Base-by-base conservation (phyloP, 257 asterid genomes). In the Thymus mandschuricus region DNA sequence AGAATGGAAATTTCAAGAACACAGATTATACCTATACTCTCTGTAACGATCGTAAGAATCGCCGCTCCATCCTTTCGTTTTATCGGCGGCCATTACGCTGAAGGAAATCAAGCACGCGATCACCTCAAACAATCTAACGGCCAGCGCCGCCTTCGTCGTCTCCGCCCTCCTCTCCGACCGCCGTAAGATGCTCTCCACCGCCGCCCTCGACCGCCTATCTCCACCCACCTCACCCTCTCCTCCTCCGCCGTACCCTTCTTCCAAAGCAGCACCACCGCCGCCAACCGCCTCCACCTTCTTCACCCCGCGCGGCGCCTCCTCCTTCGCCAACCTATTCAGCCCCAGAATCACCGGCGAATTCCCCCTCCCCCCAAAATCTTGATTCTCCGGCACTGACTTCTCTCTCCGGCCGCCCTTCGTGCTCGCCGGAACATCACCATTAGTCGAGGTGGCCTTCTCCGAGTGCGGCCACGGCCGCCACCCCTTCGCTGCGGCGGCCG, bases 1-100 rank as follows among this genome's bases (percentile, higher is more conserved):
- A 12, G 4, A 69, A 4, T 28, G 21, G 27, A 52, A 64, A 52
- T 55, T 8, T 11, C 8, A 34, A 27, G 48, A n/a, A n/a, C n/a
- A n/a, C n/a, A n/a, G n/a, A n/a, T n/a, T 3, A 15, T 77, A 91
- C 99, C 97, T 71, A 76, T 91, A 94, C 76, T 94, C 99, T 41
- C 56, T 82, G 76, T 94, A 94, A 30, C 97, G 96, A 81, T 91
- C 96, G 78, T 48, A 94, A 2, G 99, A 94, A 76, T 94, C 99
- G n/a, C 99, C 97, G 70, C 88, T 86, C 99, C 99, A 94, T 1
- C 99, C 99, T 54, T 84, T 84, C 57, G 97, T 94, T 75, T 78
- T 94, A 79, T 94, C 93, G 9, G 99, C 90, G 21, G 97, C 97
- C 99, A 94, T 94, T 44, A 94, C 93, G 1, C 97, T 89, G 68